phyloP scores from a whole-genome alignment of 139 green algal genomes.

The Closterium sp. region DNA sequence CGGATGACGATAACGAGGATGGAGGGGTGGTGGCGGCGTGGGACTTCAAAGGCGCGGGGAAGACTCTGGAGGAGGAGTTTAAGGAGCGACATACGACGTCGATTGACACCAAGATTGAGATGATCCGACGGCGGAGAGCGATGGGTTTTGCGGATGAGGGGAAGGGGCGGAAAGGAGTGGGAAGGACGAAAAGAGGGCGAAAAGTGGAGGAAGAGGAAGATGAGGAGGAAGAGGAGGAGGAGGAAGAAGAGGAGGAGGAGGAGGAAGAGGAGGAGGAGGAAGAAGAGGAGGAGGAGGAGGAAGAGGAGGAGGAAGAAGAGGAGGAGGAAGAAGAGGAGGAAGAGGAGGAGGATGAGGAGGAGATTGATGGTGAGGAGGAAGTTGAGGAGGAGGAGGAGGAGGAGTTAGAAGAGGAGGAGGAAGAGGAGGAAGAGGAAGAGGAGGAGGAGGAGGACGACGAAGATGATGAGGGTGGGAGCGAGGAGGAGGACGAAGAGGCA shows the following conservation, averaged over 20 bases:
- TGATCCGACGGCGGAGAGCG: not conserved
- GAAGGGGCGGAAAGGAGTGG: not conserved
- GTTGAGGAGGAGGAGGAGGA: not conserved
- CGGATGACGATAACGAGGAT: not conserved
- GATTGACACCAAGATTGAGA: not conserved
- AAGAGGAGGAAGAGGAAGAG: not conserved
- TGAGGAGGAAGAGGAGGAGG: not conserved
- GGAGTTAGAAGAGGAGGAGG: not conserved
- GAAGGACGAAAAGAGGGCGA: not conserved
- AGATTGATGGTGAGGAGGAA: not conserved
- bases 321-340: not conserved
- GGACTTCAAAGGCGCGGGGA: constrained; percentile 1
- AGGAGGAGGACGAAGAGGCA: constrained; percentile 13
- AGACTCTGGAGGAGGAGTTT: not conserved
- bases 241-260: not conserved
- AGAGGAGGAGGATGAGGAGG: not conserved
- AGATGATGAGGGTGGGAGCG: not conserved
- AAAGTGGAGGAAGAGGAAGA: not conserved
- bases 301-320: not conserved
- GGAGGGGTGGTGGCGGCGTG: not conserved
- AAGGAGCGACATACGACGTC: not conserved
- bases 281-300: not conserved
- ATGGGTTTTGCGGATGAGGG: not conserved
- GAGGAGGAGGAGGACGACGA: constrained; percentile 8
- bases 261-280: not conserved